phyloP scores from a whole-genome alignment of 106 monocot species.

The Dendrobium nobile region DNA sequence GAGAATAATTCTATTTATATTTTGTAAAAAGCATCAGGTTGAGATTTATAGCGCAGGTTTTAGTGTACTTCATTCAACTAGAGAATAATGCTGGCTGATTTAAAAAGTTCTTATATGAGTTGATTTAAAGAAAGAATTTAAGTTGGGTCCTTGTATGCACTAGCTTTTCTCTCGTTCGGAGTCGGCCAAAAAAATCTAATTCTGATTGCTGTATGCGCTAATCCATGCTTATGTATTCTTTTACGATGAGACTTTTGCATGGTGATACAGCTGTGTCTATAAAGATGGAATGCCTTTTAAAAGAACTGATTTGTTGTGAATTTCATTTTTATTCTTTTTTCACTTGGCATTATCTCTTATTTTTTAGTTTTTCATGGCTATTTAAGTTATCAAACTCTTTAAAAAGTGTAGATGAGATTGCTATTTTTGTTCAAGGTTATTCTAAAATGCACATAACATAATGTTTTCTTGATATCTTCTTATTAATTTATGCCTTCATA shows the following conservation, averaged over 20 bases:
- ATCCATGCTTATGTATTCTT: not conserved
- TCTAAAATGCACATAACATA: not conserved
- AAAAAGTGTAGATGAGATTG: not conserved
- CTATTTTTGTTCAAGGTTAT: not conserved
- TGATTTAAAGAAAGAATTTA: no score
- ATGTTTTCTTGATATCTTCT: not conserved
- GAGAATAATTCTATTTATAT: no score
- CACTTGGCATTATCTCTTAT: not conserved
- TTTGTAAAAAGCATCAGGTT: no score
- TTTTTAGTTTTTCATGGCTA: not conserved
- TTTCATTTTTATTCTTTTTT: not conserved
- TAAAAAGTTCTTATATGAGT: no score
- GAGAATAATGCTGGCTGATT: no score
- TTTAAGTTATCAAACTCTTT: not conserved
- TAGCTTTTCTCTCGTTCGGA: no score
- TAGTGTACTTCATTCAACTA: no score
- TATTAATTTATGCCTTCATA: not conserved
- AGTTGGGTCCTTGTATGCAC: no score
- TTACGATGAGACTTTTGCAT: not conserved
- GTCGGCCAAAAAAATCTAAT: no score
- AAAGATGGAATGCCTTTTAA: not conserved
- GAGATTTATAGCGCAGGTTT: no score
- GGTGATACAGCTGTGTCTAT: not conserved
- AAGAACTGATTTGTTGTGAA: not conserved
- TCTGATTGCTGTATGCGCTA: no score